phyloP scores from a whole-genome alignment of 2,329 filamentous ascomycete species.

The Cladophialophora psammophila region DNA sequence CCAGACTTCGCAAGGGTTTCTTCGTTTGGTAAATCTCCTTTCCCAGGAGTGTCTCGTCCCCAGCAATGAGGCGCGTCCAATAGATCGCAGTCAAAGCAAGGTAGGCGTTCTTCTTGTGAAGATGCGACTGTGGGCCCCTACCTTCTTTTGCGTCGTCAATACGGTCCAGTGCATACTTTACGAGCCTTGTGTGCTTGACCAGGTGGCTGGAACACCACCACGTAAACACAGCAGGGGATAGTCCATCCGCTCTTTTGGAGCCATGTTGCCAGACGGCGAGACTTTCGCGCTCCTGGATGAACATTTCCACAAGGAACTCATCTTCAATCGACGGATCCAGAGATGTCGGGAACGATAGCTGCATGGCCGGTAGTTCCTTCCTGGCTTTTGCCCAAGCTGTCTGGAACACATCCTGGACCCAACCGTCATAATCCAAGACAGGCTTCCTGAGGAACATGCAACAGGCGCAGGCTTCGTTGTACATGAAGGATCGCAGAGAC shows the following conservation, averaged over 20 bases:
- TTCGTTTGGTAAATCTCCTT: constrained; percentile 17
- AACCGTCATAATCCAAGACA: constrained; percentile 14
- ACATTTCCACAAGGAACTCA: constrained; percentile 9
- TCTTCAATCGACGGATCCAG: constrained; percentile 13
- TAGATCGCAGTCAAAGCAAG: constrained; percentile 17
- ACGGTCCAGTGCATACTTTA: constrained; percentile 13
- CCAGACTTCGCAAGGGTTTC: constrained; percentile 10
- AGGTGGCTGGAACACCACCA: constrained; percentile 21
- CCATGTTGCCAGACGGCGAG: constrained; percentile 18
- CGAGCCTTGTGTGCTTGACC: constrained; percentile 15
- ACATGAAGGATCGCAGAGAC: constrained; percentile 18
- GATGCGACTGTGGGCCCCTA: not conserved
- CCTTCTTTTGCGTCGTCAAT: constrained; percentile 7
- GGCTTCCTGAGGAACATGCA: constrained; percentile 17
- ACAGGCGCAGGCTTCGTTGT: constrained; percentile 21
- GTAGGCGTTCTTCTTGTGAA: constrained; percentile 18
- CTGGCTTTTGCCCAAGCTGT: constrained; percentile 7
- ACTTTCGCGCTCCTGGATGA: constrained; percentile 13
- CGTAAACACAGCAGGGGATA: constrained; percentile 14
- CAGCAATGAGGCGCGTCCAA: constrained; percentile 17
- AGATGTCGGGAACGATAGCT: constrained; percentile 4
- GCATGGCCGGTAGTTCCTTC: constrained; percentile 5
- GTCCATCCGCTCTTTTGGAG: constrained; percentile 10
- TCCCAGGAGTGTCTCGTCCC: constrained; percentile 17
- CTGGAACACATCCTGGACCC: constrained; percentile 13